Conservation (phyloP, 2,329 filamentous ascomycete species). For the Bipolaris oryzae region DNA sequence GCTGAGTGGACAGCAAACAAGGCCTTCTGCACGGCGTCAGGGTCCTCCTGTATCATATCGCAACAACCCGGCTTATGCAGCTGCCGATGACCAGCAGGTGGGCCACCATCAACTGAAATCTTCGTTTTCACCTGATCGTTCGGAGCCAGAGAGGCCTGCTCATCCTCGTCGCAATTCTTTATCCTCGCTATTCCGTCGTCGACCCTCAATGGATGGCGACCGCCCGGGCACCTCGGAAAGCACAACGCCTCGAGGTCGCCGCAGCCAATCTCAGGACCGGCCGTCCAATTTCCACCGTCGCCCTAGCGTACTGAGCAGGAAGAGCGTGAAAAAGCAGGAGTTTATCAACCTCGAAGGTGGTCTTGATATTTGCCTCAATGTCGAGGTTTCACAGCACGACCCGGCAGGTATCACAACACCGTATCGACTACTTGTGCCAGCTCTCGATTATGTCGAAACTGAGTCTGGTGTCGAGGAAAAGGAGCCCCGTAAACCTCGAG, state of each 20-base stretch:
- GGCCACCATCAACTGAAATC: slow-evolving; percentile 37
- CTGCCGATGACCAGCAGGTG: slow-evolving; percentile 38
- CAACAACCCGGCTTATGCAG: slow-evolving; percentile 45
- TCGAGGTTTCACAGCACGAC: slow-evolving; percentile 85
- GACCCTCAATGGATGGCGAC: slow-evolving; percentile 38
- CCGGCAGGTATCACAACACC: slow-evolving; percentile 86
- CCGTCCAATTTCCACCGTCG: slow-evolving; percentile 53
- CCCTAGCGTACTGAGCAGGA: slow-evolving; percentile 52
- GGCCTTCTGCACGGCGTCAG: slow-evolving; percentile 33
- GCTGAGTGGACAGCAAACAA: slow-evolving; percentile 40
- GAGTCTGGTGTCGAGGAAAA: slow-evolving; percentile 25
- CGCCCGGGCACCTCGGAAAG: slow-evolving; percentile 37
- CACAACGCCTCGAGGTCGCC: slow-evolving; percentile 23
- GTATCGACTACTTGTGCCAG: slow-evolving; percentile 85
- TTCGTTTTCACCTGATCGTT: slow-evolving; percentile 45
- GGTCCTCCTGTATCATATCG: slow-evolving; percentile 48
- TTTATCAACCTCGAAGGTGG: slow-evolving; percentile 78
- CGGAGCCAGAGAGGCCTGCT: slow-evolving; percentile 31
- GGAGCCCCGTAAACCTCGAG: slow-evolving; percentile 34
- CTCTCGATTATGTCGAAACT: slow-evolving; percentile 59
- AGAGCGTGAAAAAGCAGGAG: slow-evolving; percentile 41
- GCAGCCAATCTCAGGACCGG: slow-evolving; percentile 28
- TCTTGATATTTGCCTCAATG: slow-evolving; percentile 84
- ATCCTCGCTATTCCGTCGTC: slow-evolving; percentile 43
- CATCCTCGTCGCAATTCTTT: slow-evolving; percentile 44